Evolutionary conservation across 2,329 filamentous ascomycete species (phyloP).

Genomic region (Ophiostoma novo-ulmi): DNA sequence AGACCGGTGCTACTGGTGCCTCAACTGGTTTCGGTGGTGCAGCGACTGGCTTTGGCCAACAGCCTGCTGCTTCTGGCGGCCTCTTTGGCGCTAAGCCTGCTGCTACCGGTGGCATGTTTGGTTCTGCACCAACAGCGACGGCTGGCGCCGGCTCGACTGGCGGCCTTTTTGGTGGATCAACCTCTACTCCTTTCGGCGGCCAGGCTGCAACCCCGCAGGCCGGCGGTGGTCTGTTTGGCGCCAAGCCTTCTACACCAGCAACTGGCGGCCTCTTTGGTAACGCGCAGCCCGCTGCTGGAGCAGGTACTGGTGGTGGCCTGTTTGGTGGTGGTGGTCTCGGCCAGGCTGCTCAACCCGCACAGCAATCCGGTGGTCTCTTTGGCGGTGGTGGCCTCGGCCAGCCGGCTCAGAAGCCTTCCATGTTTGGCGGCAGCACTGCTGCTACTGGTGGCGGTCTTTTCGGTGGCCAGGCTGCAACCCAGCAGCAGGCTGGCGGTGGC

Average conservation of each 20-base stretch:
- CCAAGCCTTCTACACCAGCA: conserved; percentile 8
- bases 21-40: conserved; percentile 8
- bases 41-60: neutral
- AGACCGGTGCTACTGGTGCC: neutral
- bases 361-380: conserved; percentile 43
- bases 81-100: conserved; percentile 21
- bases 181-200: conserved; percentile 6
- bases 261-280: conserved; percentile 12
- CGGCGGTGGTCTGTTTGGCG: conserved; percentile 10
- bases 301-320: conserved; percentile 37
- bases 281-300: conserved; percentile 24
- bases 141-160: conserved; percentile 16
- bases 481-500: conserved; percentile 37
- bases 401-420: conserved; percentile 50
- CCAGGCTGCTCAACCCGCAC: conserved; percentile 49
- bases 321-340: conserved; percentile 47
- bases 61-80: neutral
- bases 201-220: neutral
- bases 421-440: conserved; percentile 48
- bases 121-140: conserved; percentile 38
- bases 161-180: conserved; percentile 8
- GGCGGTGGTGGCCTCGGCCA: conserved; percentile 38
- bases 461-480: conserved; percentile 41
- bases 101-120: conserved; percentile 39
- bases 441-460: conserved; percentile 50